Evolutionary conservation across 169 alveolate species (phyloP), one percentile per base, ranked within the genome.

Genomic region (Plasmodium adleri): DNA sequence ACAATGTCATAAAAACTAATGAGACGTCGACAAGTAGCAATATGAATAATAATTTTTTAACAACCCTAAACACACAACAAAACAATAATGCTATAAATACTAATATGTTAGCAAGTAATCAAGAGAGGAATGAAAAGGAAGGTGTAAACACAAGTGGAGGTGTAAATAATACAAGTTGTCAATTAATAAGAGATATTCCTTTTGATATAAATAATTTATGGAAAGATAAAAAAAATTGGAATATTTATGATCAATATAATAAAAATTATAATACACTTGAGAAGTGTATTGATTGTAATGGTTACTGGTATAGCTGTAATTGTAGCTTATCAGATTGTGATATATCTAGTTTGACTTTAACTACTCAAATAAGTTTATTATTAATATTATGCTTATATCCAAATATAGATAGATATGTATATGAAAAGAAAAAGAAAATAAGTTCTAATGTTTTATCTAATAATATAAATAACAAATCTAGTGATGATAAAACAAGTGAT

Each of bases 271-370:
- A 20, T 15, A 28, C 10, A 17, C 24, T 80, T 17, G 49, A 47
- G 20, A 45, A 64, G 13, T 86, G 92, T 32, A n/a, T 86, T n/a
- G 92, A 86, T n/a, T 60, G 76, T 20, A 47, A 17, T 50, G 92
- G 92, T 0, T 86, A 70, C 17, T 86, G 92, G 92, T 86, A 86
- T 59, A 60, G 28, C 28, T 86, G 92, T 26, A 86, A 86, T 22
- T 86, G 92, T 26, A 86, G 92, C 24, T 9, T 86, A 3, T 49
- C 17, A 52, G 60, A 71, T 52, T 58, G 47, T 12, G 88, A 86
- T 13, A 60, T 26, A 20, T 72, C 87, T 2, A 86, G 72, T 17
- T 50, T 86, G 13, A 71, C 88, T 0, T 52, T 86, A 15, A 58
- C 88, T n/a, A 86, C 92, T 4, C 92, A 86, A 20, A 71, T 86